phyloP scores from a whole-genome alignment of 495 filamentous ascomycete species.

The Gamarada debralockiae region DNA sequence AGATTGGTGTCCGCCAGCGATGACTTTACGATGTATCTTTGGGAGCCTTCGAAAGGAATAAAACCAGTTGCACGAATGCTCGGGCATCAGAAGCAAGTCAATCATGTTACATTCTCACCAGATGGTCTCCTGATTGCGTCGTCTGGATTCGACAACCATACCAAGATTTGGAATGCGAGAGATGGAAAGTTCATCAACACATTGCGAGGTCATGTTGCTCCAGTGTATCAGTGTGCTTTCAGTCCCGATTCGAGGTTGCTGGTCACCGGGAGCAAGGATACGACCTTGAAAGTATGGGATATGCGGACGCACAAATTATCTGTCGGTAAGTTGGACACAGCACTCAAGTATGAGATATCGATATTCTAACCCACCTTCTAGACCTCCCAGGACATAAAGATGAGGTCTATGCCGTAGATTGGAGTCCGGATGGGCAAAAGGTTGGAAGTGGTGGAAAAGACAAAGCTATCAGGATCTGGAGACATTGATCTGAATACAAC shows the following conservation, averaged over 20 bases:
- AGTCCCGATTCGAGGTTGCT: slow-evolving; percentile 83
- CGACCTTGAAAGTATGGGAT: slow-evolving; percentile 93
- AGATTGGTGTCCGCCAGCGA: slow-evolving; percentile 87
- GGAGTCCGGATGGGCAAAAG: slow-evolving; percentile 80
- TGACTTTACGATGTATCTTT: slow-evolving; percentile 95
- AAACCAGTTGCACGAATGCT: slow-evolving; percentile 86
- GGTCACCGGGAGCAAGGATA: slow-evolving; percentile 85
- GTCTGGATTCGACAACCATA: slow-evolving; percentile 86
- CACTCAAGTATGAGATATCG: no score
- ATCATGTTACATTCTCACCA: slow-evolving; percentile 91
- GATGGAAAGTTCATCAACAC: slow-evolving; percentile 79
- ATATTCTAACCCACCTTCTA: no score
- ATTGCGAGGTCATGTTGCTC: slow-evolving; percentile 86
- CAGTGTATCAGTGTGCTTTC: slow-evolving; percentile 88
- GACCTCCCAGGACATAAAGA: slow-evolving; percentile 94
- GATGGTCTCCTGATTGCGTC: slow-evolving; percentile 84
- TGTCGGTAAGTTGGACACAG: slow-evolving; percentile 31
- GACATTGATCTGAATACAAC: slow-evolving; percentile 14
- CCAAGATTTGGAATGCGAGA: slow-evolving; percentile 81
- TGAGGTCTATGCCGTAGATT: slow-evolving; percentile 92
- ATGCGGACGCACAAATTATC: slow-evolving; percentile 77
- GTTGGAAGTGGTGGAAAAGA: slow-evolving; percentile 92
- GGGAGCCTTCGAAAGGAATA: slow-evolving; percentile 75
- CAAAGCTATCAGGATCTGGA: slow-evolving; percentile 85
- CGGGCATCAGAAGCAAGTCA: slow-evolving; percentile 95